A percentile compares a stretch with the other conserved stretches of the same genome.
phyloP scores from a whole-genome alignment of 2,329 filamentous ascomycete species.

The Calonectria henricotiae region DNA sequence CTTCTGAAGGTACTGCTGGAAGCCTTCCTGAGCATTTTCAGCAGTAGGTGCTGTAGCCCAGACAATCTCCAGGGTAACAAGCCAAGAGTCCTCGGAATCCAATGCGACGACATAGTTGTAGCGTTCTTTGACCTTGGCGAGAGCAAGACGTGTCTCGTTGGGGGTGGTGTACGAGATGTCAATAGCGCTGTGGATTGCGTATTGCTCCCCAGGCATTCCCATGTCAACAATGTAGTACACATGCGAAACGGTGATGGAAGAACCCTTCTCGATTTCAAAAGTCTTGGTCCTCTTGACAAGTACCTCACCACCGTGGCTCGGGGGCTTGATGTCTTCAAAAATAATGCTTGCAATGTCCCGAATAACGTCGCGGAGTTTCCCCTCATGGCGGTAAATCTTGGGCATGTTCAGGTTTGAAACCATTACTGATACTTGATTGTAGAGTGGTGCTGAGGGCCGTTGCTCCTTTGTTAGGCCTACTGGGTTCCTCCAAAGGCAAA shows the following conservation, averaged over 20 bases:
- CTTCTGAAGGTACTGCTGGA: not conserved
- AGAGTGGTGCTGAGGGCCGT: not conserved
- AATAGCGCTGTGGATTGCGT: not conserved
- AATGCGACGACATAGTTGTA: not conserved
- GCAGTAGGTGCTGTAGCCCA: constrained; percentile 1
- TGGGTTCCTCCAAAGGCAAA: not conserved
- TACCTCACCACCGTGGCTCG: not conserved
- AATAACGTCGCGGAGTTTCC: not conserved
- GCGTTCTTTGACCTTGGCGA: not conserved
- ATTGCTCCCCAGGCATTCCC: not conserved
- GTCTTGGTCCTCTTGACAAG: not conserved
- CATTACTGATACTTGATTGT: not conserved
- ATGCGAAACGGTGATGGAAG: not conserved
- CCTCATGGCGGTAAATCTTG: not conserved
- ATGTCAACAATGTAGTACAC: not conserved
- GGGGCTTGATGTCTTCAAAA: not conserved
- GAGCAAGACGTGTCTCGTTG: not conserved
- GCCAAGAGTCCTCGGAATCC: not conserved
- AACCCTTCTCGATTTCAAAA: not conserved
- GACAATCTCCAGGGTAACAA: not conserved
- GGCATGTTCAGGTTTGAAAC: not conserved
- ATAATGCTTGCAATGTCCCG: not conserved
- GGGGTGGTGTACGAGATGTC: not conserved
- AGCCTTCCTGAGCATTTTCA: not conserved
- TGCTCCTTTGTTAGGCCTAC: not conserved